Percentiles rank a stretch among this genome's conserved stretches.
Evolutionary conservation across 495 filamentous ascomycete genomes (phyloP).

Genomic region (Penicillium canescens): DNA sequence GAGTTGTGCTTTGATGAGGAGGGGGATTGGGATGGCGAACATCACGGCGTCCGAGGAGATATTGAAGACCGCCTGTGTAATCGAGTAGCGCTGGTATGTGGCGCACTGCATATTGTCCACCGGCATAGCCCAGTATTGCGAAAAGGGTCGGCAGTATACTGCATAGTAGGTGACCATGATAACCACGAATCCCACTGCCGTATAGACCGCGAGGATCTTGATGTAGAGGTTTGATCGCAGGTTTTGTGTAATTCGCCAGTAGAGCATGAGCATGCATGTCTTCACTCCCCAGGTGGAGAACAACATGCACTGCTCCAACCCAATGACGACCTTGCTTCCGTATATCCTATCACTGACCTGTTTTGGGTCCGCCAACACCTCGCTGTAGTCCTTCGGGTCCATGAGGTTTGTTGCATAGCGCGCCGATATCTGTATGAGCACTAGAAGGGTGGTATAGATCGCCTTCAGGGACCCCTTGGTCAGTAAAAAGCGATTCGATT

Average conservation of each 20-base stretch:
- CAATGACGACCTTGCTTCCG: conserved; percentile 54
- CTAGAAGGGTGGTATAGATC: conserved; percentile 56
- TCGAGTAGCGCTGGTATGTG: conserved; percentile 54
- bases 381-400: conserved; percentile 49
- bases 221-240: conserved; percentile 44
- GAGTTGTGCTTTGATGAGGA: conserved; percentile 56
- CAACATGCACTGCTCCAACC: conserved; percentile 53
- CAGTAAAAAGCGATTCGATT: not conserved
- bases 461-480: conserved; percentile 19
- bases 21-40: conserved; percentile 59
- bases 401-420: conserved; percentile 60
- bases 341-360: conserved; percentile 44
- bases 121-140: conserved; percentile 60
- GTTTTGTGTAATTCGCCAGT: conserved; percentile 43
- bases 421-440: conserved; percentile 57
- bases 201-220: conserved; percentile 55
- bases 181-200: conserved; percentile 54
- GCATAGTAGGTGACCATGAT: conserved; percentile 64
- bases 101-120: conserved; percentile 35
- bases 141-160: conserved; percentile 65
- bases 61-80: conserved; percentile 67
- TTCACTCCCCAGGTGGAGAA: conserved; percentile 52
- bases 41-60: conserved; percentile 64
- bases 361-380: conserved; percentile 43
- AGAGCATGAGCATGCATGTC: conserved; percentile 52